Conservation (phyloP, 352 stramenopile species). For the Pythium pyrilobum region DNA sequence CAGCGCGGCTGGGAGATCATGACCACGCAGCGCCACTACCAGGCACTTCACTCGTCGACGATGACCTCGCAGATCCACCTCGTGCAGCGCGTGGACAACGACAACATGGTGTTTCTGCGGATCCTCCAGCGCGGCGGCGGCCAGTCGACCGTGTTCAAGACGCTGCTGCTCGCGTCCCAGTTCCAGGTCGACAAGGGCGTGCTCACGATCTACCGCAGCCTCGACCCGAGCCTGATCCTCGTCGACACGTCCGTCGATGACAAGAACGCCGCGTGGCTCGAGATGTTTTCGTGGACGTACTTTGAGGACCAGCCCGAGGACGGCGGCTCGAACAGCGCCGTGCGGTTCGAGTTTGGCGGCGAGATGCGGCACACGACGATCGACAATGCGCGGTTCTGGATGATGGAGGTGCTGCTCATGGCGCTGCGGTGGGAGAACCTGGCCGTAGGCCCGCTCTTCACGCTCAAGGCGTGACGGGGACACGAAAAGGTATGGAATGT, state of each 20-base stretch:
- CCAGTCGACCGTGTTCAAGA: slow-evolving; percentile 35
- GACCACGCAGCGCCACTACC: slow-evolving; percentile 16
- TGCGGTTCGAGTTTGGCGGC: slow-evolving; percentile 57
- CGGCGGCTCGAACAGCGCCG: too few relatives aligned
- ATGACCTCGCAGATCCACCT: slow-evolving; percentile 34
- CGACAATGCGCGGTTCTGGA: slow-evolving; percentile 44
- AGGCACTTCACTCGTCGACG: slow-evolving; percentile 16
- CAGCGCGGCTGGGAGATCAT: slow-evolving; percentile 57
- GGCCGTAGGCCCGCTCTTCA: slow-evolving; percentile 40
- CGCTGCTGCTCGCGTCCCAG: slow-evolving; percentile 53
- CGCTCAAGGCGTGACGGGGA: slow-evolving; percentile 21
- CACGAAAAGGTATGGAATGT: too few relatives aligned
- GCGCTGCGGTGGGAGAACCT: slow-evolving; percentile 56
- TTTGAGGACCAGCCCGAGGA: too few relatives aligned
- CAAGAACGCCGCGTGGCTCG: slow-evolving; percentile 39
- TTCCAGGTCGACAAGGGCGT: slow-evolving; percentile 49
- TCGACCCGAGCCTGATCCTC: slow-evolving; percentile 41
- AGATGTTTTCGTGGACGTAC: slow-evolving; percentile 4
- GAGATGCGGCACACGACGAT: too few relatives aligned
- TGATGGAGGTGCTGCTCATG: slow-evolving; percentile 62
- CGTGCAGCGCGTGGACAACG: slow-evolving; percentile 43
- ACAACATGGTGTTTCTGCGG: slow-evolving; percentile 61
- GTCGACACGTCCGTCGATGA: neutral
- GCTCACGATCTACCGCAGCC: slow-evolving; percentile 54
- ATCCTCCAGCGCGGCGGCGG: slow-evolving; percentile 31